phyloP scores from a whole-genome alignment of 495 filamentous ascomycete genomes.

The Pseudotulostoma volvatum region DNA sequence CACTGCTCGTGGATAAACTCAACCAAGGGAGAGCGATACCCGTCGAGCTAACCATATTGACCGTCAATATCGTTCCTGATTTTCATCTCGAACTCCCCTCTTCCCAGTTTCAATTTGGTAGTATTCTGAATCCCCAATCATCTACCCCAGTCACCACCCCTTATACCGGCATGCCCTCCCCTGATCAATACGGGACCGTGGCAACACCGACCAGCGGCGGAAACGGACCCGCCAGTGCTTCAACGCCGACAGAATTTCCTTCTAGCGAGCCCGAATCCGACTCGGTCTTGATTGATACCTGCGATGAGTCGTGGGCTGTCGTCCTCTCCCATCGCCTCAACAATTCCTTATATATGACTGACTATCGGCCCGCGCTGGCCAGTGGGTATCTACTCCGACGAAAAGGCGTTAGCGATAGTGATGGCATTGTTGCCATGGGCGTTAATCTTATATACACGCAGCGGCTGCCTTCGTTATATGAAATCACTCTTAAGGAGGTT shows the following conservation, averaged over 20 bases:
- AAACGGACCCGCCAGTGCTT: slow-evolving; percentile 15
- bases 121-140: slow-evolving; percentile 18
- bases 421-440: slow-evolving; percentile 45
- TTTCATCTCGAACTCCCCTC: slow-evolving; percentile 35
- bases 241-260: slow-evolving; percentile 32
- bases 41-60: slow-evolving; percentile 41
- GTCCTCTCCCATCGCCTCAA: slow-evolving; percentile 56
- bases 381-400: slow-evolving; percentile 69
- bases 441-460: slow-evolving; percentile 48
- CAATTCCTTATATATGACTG: slow-evolving; percentile 43
- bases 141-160: slow-evolving; percentile 31
- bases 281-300: slow-evolving; percentile 55
- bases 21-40: slow-evolving; percentile 31
- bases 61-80: slow-evolving; percentile 48
- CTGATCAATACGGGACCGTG: slow-evolving; percentile 25
- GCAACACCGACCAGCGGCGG: slow-evolving; percentile 17
- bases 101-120: slow-evolving; percentile 6
- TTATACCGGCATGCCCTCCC: slow-evolving; percentile 24
- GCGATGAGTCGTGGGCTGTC: slow-evolving; percentile 70
- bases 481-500: slow-evolving; percentile 51
- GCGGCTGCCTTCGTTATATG: slow-evolving; percentile 29
- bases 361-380: slow-evolving; percentile 46
- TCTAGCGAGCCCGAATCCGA: slow-evolving; percentile 50
- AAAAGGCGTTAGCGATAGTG: slow-evolving; percentile 40
- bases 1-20: slow-evolving; percentile 25